Conservation (phyloP, 257 asterid species). For the Solanum ossicruentum region DNA sequence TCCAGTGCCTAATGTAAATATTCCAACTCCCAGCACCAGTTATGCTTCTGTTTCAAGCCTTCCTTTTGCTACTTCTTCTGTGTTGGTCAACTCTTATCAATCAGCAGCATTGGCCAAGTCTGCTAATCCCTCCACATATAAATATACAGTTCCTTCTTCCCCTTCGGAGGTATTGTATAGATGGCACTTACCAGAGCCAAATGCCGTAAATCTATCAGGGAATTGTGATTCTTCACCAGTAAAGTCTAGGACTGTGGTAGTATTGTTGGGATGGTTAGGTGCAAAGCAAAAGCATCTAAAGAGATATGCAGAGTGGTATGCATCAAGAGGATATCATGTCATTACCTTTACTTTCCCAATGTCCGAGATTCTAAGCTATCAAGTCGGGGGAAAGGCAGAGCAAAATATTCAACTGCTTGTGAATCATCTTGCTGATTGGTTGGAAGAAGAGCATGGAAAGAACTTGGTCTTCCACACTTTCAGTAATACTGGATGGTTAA, state of each 20-base stretch:
- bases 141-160: conserved; percentile 19
- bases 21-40: conserved; percentile 18
- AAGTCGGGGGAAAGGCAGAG: conserved; percentile 91
- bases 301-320: conserved; percentile 81
- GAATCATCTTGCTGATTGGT: conserved; percentile 79
- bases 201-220: conserved; percentile 26
- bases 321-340: conserved; percentile 78
- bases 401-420: conserved; percentile 62
- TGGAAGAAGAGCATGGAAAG: conserved; percentile 79
- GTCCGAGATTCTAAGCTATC: conserved; percentile 72
- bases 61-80: conserved; percentile 25
- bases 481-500: conserved; percentile 92
- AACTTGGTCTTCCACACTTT: conserved; percentile 85
- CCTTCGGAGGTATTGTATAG: conserved; percentile 47
- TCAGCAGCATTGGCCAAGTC: conserved; percentile 49
- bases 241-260: conserved; percentile 77
- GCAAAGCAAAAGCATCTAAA: conserved; percentile 86
- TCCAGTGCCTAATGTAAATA: conserved; percentile 39
- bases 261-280: conserved; percentile 93
- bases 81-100: conserved; percentile 28
- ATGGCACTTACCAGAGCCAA: conserved; percentile 86
- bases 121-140: conserved; percentile 38
- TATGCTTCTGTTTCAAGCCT: conserved; percentile 11
- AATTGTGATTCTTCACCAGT: conserved; percentile 29
- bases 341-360: conserved; percentile 87